Percentiles rank a stretch among this genome's conserved stretches.
Conservation (phyloP, 2,329 filamentous ascomycete species). For the Aspergillus fumigatus region DNA sequence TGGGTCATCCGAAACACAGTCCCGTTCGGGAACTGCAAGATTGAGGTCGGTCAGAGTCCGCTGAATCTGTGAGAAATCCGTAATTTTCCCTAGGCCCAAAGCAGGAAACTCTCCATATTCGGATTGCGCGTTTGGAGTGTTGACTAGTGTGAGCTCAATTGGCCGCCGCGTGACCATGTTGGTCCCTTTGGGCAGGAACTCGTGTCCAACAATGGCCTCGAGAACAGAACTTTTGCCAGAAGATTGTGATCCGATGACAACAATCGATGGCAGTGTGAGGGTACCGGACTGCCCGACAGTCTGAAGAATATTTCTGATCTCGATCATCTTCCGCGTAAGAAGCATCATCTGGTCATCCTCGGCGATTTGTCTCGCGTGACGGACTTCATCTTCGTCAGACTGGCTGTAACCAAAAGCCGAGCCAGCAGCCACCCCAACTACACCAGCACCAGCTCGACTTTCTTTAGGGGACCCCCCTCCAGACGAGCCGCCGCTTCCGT, state of each 20-base stretch:
- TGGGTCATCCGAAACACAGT: conserved; percentile 94
- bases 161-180: conserved; percentile 98
- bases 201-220: conserved; percentile 94
- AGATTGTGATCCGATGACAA: conserved; percentile 98
- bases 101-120: conserved; percentile 98
- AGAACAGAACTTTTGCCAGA: conserved; percentile 97
- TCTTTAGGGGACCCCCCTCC: conserved; percentile 52
- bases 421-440: conserved; percentile 66
- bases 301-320: conserved; percentile 87
- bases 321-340: conserved; percentile 98
- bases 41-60: conserved; percentile 93
- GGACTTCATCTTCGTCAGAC: conserved; percentile 56
- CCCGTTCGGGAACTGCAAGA: conserved; percentile 78
- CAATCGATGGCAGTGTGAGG: conserved; percentile 87
- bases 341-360: conserved; percentile 99
- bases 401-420: conserved; percentile 75
- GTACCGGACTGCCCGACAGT: conserved; percentile 87
- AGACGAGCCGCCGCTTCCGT: conserved; percentile 40
- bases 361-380: conserved; percentile 61
- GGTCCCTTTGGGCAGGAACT: conserved; percentile 94
- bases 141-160: conserved; percentile 93
- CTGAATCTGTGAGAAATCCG: conserved; percentile 79
- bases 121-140: conserved; percentile 78
- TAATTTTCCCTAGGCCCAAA: conserved; percentile 80
- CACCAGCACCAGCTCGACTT: conserved; percentile 49